Evolutionary conservation across 148 eudicot genomes (phyloP).

Genomic region (Fagopyrum homotropicum): DNA sequence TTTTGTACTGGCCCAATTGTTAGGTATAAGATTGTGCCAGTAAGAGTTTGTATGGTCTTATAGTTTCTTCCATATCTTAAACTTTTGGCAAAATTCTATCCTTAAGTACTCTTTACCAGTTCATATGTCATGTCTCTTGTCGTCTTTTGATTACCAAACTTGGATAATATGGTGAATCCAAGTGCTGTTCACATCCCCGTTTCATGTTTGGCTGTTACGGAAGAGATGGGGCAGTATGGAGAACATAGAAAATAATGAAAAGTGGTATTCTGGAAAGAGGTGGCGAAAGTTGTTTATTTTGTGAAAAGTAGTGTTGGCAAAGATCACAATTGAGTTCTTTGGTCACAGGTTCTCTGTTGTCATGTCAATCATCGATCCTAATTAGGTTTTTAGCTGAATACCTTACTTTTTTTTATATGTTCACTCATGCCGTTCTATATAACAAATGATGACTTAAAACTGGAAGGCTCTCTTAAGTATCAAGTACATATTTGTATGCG

Average conservation of each 20-base stretch:
- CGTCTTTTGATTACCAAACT: not conserved
- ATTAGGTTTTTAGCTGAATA: not conserved
- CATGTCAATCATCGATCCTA: not conserved
- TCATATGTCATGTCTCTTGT: not conserved
- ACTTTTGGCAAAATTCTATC: not conserved
- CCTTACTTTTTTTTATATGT: not conserved
- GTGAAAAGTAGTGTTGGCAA: too few relatives aligned
- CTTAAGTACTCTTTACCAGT: not conserved
- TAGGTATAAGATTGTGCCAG: not conserved
- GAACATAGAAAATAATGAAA: too few relatives aligned
- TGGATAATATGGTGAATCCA: not conserved
- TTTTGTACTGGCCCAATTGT: not conserved
- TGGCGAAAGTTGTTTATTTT: too few relatives aligned
- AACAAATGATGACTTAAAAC: not conserved
- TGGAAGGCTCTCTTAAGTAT: not conserved
- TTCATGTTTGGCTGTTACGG: not conserved
- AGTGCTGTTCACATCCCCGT: not conserved
- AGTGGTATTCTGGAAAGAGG: too few relatives aligned
- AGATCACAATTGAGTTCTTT: too few relatives aligned
- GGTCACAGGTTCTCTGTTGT: not conserved
- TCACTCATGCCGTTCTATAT: not conserved
- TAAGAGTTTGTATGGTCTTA: not conserved
- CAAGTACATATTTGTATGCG: not conserved
- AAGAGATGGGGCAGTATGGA: too few relatives aligned
- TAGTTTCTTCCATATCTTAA: not conserved